Evolutionary conservation across 768 basidiomycete species (phyloP).

Genomic region (Boletales sp.): DNA sequence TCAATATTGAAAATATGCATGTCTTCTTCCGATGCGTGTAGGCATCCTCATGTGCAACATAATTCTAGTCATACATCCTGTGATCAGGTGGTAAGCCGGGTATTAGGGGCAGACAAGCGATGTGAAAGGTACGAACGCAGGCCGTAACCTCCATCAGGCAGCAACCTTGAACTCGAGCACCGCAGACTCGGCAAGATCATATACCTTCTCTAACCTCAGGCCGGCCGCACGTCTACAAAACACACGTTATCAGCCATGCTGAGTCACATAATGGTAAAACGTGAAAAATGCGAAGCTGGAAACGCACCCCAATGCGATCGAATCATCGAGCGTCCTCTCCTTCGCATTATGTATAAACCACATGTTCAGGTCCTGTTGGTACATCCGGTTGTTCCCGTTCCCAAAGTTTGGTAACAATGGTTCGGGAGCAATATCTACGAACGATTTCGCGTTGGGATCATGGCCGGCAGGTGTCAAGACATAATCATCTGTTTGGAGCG

Average conservation of each 20-base stretch:
- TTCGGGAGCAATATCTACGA: conserved; percentile 35
- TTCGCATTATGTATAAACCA: conserved; percentile 38
- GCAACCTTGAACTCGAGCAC: conserved; percentile 24
- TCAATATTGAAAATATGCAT: neutral
- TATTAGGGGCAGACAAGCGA: neutral
- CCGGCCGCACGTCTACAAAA: conserved; percentile 14
- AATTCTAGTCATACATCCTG: conserved; percentile 2
- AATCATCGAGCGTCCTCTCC: conserved; percentile 42
- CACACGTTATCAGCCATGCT: neutral
- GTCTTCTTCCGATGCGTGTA: neutral
- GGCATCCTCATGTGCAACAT: neutral
- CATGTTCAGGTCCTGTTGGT: conserved; percentile 47
- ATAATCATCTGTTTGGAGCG: conserved; percentile 17
- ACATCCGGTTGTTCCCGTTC: conserved; percentile 36
- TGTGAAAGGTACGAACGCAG: neutral
- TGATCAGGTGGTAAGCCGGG: neutral
- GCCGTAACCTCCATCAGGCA: conserved; percentile 1
- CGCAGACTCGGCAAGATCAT: conserved; percentile 26
- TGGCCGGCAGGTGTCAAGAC: conserved; percentile 13
- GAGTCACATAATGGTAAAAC: no score
- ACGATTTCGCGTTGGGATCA: conserved; percentile 2
- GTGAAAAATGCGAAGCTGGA: neutral
- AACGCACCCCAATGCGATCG: conserved; percentile 32
- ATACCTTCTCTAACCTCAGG: conserved; percentile 21
- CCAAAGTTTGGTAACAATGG: conserved; percentile 49